Base-by-base conservation (phyloP, 176 grass and related monocot species). In the Phyllostachys edulis region DNA sequence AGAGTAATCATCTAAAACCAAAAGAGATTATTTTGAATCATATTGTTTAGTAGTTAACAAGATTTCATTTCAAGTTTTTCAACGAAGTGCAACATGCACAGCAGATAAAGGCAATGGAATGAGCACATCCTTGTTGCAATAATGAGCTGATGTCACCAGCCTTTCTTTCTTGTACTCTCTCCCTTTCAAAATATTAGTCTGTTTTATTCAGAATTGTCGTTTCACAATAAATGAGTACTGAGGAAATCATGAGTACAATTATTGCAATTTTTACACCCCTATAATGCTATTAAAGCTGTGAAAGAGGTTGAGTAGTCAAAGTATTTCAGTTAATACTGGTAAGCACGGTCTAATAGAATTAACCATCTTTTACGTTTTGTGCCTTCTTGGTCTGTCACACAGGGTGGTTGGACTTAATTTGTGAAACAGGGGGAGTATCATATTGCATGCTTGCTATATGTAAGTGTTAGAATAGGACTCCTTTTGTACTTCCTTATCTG, bases 1-100 rank as follows among this genome's bases (percentile, higher is more conserved):
- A 99, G 92, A 17, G 96, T 99, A 84, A 99, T 99, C 96, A 99
- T 99, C 96, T 98, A 72, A 39, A 76, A 80, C 24, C 24, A 78
- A 78, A 92, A 64, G 29, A 51, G 20, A 60, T 26, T 66, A 59
- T 32, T 26, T 71, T 27, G 74, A 62, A 80, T 39, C 40, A 69
- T 81, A 57, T 45, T 21, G 3, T 27, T 63, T 37, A 68, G 16
- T 59, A 27, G 37, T 68, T 78, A 62, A 70, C 24, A 64, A 44
- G 46, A 42, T 24, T 27, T 66, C 44, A 82, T 61, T 41, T 71
- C 32, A 34, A 34, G 32, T 34, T 34, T 34, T 34, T 34, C 1
- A 39, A 63, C 2, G 16, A 9, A 59, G 13, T 16, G 20, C 17
- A 57, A 54, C 42, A 36, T 29, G 32, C 36, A 40, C 54, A 52